phyloP scores from a whole-genome alignment of 805 yeast genomes.

The Spathaspora sp. region DNA sequence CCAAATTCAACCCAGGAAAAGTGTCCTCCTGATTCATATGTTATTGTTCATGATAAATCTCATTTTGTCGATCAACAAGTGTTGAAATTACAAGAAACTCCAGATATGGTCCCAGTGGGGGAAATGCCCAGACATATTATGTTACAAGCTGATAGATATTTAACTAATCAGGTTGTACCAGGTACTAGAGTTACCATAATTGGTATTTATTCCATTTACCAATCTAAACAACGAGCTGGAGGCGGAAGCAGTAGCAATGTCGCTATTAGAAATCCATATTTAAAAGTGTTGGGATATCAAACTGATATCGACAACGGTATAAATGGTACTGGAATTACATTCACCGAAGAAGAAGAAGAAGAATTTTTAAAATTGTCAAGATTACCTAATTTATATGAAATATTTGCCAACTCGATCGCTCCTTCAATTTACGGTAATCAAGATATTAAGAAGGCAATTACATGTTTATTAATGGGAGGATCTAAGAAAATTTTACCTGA shows the following conservation, averaged over 20 bases:
- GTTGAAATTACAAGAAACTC: constrained; percentile 91
- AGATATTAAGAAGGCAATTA: constrained; percentile 90
- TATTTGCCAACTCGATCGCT: constrained; percentile 86
- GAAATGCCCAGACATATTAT: constrained; percentile 95
- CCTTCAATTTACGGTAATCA: constrained; percentile 94
- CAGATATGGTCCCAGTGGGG: constrained; percentile 98
- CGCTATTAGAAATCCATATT: constrained; percentile 90
- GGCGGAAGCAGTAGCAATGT: constrained; percentile 49
- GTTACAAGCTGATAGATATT: constrained; percentile 81
- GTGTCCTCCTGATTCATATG: constrained; percentile 92
- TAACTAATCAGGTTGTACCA: constrained; percentile 89
- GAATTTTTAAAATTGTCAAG: constrained; percentile 79
- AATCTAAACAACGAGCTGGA: constrained; percentile 55
- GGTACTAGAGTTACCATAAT: constrained; percentile 91
- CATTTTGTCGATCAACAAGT: constrained; percentile 93
- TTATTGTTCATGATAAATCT: constrained; percentile 90
- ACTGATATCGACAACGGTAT: constrained; percentile 75
- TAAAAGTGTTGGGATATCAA: constrained; percentile 82
- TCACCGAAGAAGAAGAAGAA: constrained; percentile 92
- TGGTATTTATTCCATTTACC: constrained; percentile 91
- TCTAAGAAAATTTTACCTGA: constrained; percentile 90
- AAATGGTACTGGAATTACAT: constrained; percentile 53
- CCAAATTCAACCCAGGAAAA: constrained; percentile 47
- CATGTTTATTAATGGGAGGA: constrained; percentile 92
- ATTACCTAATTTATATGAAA: constrained; percentile 78